Evolutionary conservation across 202 grass and related monocot genomes (phyloP), one percentile per base, ranked within the genome.

Genomic region (Hordeum pubiflorum): DNA sequence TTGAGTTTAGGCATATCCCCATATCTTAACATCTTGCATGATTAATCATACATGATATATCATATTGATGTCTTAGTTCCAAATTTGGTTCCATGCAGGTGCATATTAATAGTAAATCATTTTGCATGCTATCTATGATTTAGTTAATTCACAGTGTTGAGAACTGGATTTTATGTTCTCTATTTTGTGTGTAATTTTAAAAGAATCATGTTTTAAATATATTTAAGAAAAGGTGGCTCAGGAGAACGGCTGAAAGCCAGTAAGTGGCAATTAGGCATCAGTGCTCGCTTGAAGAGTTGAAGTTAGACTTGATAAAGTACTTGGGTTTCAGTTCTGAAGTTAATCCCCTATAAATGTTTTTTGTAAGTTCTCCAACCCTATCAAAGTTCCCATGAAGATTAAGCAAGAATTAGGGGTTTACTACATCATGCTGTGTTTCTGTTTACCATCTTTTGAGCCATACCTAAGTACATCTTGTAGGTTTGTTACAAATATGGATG

Each of bases 401-500:
- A 81, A 76, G 18, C 70, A 58, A 14, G 7, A 80, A 67, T 40
- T 46, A 13, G 6, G n/a, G 1, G 55, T 71, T 71, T 58, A 26
- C 27, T 83, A 63, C 56, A 52, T 6, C 65, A 68, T 82, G 3
- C 10, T 69, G 10, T 76, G 69, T 63, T 85, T 85, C 10, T 58
- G 32, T 81, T 76, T 63, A 10, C 22, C 17, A 68, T 63, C 15
- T 46, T 64, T 46, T 81, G 38, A 46, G 38, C 14, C 6, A 50
- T 77, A 41, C n/a, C 38, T 87, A 67, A 83, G 22, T 36, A 83
- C 88, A 69, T 9, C 54, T 75, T 90, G 24, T 86, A 97, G 95
- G 79, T 94, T 97, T 93, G 84, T 93, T 81, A 86, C 82, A 40
- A 84, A 91, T 80, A 88, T 97, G 70, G 90, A 94, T 84, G 92